Percentiles rank a stretch among this genome's conserved stretches.
Conservation (phyloP, 208 protist species). For the Trypanosoma lewisi region DNA sequence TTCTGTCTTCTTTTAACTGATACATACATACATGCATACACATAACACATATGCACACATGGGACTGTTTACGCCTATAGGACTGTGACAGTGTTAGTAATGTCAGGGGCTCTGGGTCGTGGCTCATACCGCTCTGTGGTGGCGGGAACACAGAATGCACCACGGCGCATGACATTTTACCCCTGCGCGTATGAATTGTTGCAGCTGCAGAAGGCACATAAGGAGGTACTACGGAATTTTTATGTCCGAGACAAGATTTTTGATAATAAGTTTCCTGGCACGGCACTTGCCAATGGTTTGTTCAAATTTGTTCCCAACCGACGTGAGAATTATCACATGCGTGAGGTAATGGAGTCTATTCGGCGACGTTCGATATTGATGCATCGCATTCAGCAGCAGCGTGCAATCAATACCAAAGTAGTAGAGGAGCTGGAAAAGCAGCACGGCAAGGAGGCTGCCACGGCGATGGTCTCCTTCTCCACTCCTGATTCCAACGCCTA, state of each 20-base stretch:
- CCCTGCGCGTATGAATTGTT: conserved; percentile 73
- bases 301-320: conserved; percentile 87
- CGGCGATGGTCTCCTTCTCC: conserved; percentile 44
- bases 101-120: conserved; percentile 83
- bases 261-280: conserved; percentile 88
- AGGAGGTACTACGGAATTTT: conserved; percentile 72
- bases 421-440: conserved; percentile 27
- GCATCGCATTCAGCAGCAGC: conserved; percentile 78
- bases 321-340: conserved; percentile 68
- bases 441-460: conserved; percentile 30
- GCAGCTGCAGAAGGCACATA: conserved; percentile 69
- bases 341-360: conserved; percentile 78
- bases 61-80: background rate
- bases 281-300: conserved; percentile 74
- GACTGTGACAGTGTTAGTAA: conserved; percentile 20
- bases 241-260: conserved; percentile 85
- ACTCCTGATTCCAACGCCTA: conserved; percentile 80
- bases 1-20: no score
- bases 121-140: conserved; percentile 84
- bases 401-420: conserved; percentile 69
- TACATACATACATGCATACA: no score
- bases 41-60: no score
- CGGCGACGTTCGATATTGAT: conserved; percentile 81
- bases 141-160: conserved; percentile 42
- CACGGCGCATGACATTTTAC: conserved; percentile 64